Evolutionary conservation across 208 protist genomes (phyloP).

Genomic region (Trypanosomatidae sp.): DNA sequence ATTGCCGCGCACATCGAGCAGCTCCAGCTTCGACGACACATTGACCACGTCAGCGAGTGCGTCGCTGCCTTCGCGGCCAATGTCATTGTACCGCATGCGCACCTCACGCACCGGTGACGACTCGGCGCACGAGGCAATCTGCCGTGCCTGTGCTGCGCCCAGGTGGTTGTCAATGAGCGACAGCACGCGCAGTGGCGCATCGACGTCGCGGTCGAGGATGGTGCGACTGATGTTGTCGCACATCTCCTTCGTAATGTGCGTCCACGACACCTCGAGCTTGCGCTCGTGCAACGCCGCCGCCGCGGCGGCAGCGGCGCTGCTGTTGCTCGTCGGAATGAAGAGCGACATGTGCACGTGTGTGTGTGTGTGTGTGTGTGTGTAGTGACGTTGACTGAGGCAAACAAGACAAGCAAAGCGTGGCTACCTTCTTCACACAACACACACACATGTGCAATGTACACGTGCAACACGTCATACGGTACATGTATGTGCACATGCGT

Average conservation of each 20-base stretch:
- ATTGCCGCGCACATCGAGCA: constrained; percentile 80
- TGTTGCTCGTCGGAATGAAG: background rate
- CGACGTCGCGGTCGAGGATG: constrained; percentile 30
- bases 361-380: background rate
- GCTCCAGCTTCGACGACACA: constrained; percentile 38
- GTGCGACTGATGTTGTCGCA: constrained; percentile 42
- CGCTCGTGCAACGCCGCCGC: background rate
- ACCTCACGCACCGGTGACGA: constrained; percentile 50
- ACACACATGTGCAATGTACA: no score
- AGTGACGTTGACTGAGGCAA: background rate
- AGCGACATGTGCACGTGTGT: background rate
- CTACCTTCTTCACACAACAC: no score
- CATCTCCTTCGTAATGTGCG: constrained; percentile 27
- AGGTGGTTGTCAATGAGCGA: constrained; percentile 83
- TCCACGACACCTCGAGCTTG: constrained; percentile 51
- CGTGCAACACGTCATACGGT: no score
- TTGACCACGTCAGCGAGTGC: constrained; percentile 65
- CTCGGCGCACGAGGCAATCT: constrained; percentile 49
- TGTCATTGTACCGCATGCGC: constrained; percentile 78
- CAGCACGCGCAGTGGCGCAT: constrained; percentile 33
- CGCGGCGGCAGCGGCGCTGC: no score
- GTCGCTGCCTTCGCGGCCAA: constrained; percentile 83
- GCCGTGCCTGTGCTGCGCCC: constrained; percentile 27
- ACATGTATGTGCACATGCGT: no score
- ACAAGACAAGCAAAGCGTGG: no score